phyloP scores from a whole-genome alignment of 345 rosid species.

The Litchi chinensis region DNA sequence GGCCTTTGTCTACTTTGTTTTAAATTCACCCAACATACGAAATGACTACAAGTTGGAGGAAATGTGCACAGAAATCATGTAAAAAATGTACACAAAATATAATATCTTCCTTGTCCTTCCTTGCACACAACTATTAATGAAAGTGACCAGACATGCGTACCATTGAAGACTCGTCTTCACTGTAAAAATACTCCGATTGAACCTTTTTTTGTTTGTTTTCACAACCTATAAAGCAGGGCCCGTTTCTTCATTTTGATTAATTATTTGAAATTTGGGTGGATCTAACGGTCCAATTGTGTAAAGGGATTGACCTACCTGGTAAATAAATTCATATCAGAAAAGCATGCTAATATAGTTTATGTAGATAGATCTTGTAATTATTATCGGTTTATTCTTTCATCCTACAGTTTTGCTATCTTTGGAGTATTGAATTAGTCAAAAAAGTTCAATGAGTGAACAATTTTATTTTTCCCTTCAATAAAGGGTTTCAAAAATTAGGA shows the following conservation, averaged over 20 bases:
- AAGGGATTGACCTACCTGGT: background rate
- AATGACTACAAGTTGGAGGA: background rate
- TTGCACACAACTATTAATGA: constrained; percentile 9
- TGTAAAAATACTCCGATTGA: background rate
- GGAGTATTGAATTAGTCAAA: background rate
- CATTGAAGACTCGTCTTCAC: constrained; percentile 28
- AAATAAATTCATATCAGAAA: background rate
- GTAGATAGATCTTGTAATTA: background rate
- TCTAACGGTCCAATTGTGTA: constrained; percentile 12
- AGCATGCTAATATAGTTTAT: background rate
- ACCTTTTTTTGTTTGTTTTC: background rate
- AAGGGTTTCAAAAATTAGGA: no score
- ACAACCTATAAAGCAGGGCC: background rate
- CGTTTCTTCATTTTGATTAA: background rate
- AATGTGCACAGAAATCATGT: background rate
- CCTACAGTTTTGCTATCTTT: background rate
- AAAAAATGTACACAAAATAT: no score
- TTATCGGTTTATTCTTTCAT: background rate
- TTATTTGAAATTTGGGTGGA: background rate
- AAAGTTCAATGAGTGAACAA: background rate
- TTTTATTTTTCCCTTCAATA: no score
- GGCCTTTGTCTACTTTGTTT: background rate
- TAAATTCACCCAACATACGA: background rate
- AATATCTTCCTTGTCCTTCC: background rate
- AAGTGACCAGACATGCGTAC: constrained; percentile 40